Conservation (phyloP, 257 asterid species). For the Plantago ovata region DNA sequence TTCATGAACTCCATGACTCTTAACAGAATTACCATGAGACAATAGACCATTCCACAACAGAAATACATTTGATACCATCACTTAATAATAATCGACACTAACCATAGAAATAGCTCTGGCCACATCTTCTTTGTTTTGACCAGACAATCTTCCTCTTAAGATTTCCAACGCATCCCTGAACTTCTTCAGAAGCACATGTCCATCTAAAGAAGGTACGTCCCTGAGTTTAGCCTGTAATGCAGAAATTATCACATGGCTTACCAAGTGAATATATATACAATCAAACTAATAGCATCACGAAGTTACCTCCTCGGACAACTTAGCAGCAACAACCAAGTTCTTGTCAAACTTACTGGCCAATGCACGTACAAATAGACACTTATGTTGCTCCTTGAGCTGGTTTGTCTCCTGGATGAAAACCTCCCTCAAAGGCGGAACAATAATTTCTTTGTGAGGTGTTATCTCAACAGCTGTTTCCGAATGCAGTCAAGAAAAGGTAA, state of each 20-base stretch:
- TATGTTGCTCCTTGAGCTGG: constrained; percentile 78
- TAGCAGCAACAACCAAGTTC: constrained; percentile 88
- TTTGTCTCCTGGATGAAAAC: constrained; percentile 66
- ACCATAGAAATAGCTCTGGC: constrained; percentile 94
- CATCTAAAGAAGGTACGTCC: constrained; percentile 88
- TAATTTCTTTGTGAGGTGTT: too few species aligned
- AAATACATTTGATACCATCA: background rate
- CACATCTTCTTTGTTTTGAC: constrained; percentile 82
- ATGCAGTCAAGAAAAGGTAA: too few species aligned
- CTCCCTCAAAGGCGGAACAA: constrained; percentile 80
- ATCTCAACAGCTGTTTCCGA: too few species aligned
- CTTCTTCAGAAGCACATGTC: constrained; percentile 82
- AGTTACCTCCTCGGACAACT: constrained; percentile 78
- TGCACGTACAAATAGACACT: constrained; percentile 85
- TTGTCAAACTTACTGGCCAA: constrained; percentile 86
- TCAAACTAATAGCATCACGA: background rate
- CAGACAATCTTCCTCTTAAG: constrained; percentile 78
- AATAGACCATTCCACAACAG: background rate
- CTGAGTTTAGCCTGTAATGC: constrained; percentile 69
- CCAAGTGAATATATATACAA: background rate
- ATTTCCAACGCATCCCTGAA: constrained; percentile 89
- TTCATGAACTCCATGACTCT: background rate
- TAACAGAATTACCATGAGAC: background rate
- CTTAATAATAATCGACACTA: constrained; percentile 13
- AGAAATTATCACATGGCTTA: background rate